Evolutionary conservation across 106 monocot species (phyloP), one percentile per base, ranked within the genome.

Genomic region (Dioscorea zingiberensis): DNA sequence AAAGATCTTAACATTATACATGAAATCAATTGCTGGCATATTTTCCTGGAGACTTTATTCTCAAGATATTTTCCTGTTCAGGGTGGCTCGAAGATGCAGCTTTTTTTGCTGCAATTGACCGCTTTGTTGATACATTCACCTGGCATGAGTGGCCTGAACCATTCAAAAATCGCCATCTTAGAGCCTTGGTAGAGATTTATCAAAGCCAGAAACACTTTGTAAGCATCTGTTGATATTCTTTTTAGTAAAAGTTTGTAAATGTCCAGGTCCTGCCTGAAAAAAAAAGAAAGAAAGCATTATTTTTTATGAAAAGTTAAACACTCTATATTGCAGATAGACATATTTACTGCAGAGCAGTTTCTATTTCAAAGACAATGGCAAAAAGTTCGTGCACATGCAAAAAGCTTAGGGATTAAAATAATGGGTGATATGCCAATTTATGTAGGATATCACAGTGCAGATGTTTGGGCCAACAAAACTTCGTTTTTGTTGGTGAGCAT

Each of bases 371-470:
- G 66, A 47, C 98, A 98, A 66, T 98, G 98, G 98, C 73, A 82
- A 49, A 93, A 73, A 57, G 70, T 98, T 73, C 83, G 86, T 16
- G 70, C 21, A 19, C 60, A 84, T 84, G 98, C 98, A 19, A 72
- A 84, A 25, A 72, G 80, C 26, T 64, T 81, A 66, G 84, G 93
- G 65, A 89, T 98, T 59, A 84, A 64, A 54, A 93, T 98, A 29
- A 93, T 98, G 77, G 98, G 98, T 56, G 98, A 98, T 69, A 93
- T 98, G 98, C 98, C 98, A 48, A 98, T 98, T 70, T 98, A 98
- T 87, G 98, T 98, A 45, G 98, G 98, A 26, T 76, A 89, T 80
- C 98, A 98, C 63, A 98, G 98, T 83, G 92, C 98, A 46, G 98
- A 98, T 83, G 89, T 98, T 69, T 98, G 98, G 98, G 98, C 98